A percentile compares a stretch with the other conserved stretches of the same genome.
Evolutionary conservation across 192 early-diverging fungal species (phyloP).

Genomic region (Podila verticillata): DNA sequence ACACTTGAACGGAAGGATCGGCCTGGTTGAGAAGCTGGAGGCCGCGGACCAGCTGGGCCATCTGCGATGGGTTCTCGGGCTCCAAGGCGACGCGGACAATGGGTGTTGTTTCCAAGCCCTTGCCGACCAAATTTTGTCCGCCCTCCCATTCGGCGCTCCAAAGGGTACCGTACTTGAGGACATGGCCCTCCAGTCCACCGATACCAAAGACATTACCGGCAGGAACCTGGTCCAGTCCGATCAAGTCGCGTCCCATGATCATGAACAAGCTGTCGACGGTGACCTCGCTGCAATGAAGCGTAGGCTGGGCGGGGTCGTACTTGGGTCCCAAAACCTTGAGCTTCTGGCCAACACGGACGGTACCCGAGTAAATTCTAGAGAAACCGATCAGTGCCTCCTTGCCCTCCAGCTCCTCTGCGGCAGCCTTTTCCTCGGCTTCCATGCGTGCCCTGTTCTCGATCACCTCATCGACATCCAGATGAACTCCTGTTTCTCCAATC

Average conservation of each 20-base stretch:
- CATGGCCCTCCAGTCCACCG: conserved; percentile 83
- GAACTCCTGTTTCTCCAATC: conserved; percentile 29
- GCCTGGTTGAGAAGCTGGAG: conserved; percentile 92
- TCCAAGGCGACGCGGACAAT: conserved; percentile 98
- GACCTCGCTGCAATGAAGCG: conserved; percentile 72
- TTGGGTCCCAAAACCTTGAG: conserved; percentile 94
- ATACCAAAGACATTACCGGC: conserved; percentile 99
- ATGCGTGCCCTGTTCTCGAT: conserved; percentile 22
- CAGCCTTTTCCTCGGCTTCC: conserved; percentile 40
- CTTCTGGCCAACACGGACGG: conserved; percentile 84
- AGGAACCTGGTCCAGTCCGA: conserved; percentile 81
- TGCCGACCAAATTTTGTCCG: conserved; percentile 82
- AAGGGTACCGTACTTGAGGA: conserved; percentile 96
- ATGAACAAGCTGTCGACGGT: conserved; percentile 85
- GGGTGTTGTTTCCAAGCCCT: conserved; percentile 74
- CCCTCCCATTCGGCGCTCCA: conserved; percentile 68
- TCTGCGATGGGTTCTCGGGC: conserved; percentile 88
- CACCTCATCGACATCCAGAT: conserved; percentile 41
- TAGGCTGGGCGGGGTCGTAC: conserved; percentile 76
- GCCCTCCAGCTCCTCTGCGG: conserved; percentile 53
- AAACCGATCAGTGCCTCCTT: conserved; percentile 90
- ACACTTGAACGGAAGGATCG: conserved; percentile 93
- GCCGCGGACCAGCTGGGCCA: conserved; percentile 86
- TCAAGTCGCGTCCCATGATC: conserved; percentile 97
- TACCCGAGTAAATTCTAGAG: conserved; percentile 93